Evolutionary conservation across 495 filamentous ascomycete species (phyloP).

Genomic region (Cudoniella acicularis): DNA sequence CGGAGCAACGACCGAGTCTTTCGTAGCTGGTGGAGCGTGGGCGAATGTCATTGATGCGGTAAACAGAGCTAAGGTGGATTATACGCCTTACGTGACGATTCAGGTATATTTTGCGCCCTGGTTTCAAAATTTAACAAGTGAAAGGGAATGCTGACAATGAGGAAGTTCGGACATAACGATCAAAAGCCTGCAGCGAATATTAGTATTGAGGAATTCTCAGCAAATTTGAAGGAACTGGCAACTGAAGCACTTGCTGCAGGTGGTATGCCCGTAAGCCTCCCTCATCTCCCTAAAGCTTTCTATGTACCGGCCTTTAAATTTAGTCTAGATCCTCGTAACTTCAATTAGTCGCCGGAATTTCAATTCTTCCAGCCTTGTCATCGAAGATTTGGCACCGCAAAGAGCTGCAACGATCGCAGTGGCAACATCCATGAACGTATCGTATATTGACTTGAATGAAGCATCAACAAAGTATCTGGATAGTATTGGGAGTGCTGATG

Average conservation of each 20-base stretch:
- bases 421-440: constrained; percentile 24
- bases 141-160: not conserved
- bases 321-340: constrained; percentile 39
- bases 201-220: constrained; percentile 31
- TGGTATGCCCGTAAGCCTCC: constrained; percentile 28
- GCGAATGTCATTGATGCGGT: constrained; percentile 34
- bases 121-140: not conserved
- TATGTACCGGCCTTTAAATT: too few species aligned
- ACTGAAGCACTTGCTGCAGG: constrained; percentile 34
- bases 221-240: constrained; percentile 39
- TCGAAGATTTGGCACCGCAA: constrained; percentile 37
- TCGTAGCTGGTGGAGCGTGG: constrained; percentile 43
- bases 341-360: constrained; percentile 40
- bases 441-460: constrained; percentile 41
- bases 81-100: constrained; percentile 44
- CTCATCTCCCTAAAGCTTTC: too few species aligned
- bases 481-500: constrained; percentile 37
- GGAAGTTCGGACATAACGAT: constrained; percentile 54
- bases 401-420: constrained; percentile 36
- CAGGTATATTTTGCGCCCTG: constrained; percentile 22
- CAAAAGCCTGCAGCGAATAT: constrained; percentile 42
- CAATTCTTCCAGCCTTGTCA: constrained; percentile 30
- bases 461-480: constrained; percentile 41
- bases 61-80: constrained; percentile 20
- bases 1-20: constrained; percentile 50